A percentile compares a stretch with the other conserved stretches of the same genome.
These are phyloP conservation scores for Picea mariana DNA, from an alignment of 83 land plant species.

Conservation along the genomic window DNA sequence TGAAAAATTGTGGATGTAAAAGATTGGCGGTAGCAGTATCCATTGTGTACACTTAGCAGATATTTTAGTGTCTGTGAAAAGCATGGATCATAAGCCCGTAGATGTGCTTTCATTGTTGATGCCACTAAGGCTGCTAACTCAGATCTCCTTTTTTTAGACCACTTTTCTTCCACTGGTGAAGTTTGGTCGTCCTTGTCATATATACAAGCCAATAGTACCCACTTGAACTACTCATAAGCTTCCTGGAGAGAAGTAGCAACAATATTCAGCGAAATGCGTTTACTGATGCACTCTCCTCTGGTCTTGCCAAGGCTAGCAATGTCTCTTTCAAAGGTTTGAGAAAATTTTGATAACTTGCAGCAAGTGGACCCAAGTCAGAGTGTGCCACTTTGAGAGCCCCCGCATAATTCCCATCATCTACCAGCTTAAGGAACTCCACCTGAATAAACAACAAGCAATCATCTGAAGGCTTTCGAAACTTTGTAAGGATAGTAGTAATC, in stretches of 20 bases:
- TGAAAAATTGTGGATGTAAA: constrained; percentile 79
- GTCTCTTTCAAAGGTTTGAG: constrained; percentile 96
- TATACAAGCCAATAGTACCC: constrained; percentile 82
- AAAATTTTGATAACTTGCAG: constrained; percentile 64
- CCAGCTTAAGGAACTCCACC: constrained; percentile 91
- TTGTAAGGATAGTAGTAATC: not conserved
- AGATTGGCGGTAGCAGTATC: constrained; percentile 79
- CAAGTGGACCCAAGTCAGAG: constrained; percentile 88
- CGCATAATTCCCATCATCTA: constrained; percentile 61
- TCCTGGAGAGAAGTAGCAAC: constrained; percentile 22
- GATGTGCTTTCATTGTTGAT: constrained; percentile 48
- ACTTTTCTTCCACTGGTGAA: constrained; percentile 94
- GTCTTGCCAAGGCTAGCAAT: constrained; percentile 67
- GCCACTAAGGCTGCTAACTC: constrained; percentile 79
- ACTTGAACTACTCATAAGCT: constrained; percentile 99
- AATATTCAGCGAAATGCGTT: no score
- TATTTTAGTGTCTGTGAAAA: constrained; percentile 90
- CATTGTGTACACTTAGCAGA: constrained; percentile 90
- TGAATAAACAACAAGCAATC: constrained; percentile 21
- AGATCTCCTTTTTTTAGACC: constrained; percentile 87
- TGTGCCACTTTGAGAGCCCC: constrained; percentile 78
- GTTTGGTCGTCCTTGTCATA: constrained; percentile 82
- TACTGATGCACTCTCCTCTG: constrained; percentile 6
- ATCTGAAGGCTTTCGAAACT: not conserved
- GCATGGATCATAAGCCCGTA: constrained; percentile 90